Conservation (phyloP, 345 rosid genomes). For the Lagerstroemia speciosa region DNA sequence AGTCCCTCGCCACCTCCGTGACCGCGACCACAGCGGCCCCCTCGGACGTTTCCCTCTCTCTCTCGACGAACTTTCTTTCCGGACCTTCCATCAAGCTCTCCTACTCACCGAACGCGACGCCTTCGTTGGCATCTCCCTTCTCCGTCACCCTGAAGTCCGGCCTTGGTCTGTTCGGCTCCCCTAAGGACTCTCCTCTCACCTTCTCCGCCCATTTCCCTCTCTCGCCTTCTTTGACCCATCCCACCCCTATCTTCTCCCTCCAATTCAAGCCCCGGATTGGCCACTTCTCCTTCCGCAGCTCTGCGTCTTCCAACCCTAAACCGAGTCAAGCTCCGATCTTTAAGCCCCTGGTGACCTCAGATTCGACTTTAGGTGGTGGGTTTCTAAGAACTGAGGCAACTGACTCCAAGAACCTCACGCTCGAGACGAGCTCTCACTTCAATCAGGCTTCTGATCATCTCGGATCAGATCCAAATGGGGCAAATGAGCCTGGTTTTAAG, state of each 20-base stretch:
- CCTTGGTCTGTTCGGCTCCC: conserved; percentile 52
- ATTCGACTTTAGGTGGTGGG: neutral
- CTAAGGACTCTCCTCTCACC: conserved; percentile 42
- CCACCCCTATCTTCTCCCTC: conserved; percentile 45
- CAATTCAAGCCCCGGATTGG: conserved; percentile 58
- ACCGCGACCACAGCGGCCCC: conserved; percentile 17
- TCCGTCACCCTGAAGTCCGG: conserved; percentile 56
- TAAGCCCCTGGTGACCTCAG: neutral
- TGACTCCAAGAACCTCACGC: neutral
- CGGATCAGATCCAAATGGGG: neutral
- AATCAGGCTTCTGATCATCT: neutral
- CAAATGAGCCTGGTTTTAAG: conserved; percentile 15
- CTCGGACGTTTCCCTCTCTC: conserved; percentile 29
- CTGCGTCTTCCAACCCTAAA: conserved; percentile 27
- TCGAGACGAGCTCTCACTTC: neutral
- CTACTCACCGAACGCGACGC: conserved; percentile 26
- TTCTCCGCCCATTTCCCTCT: conserved; percentile 48
- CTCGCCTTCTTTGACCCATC: conserved; percentile 18
- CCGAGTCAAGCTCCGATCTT: conserved; percentile 5
- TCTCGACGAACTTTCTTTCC: conserved; percentile 44
- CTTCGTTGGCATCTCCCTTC: conserved; percentile 26
- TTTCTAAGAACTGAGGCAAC: neutral
- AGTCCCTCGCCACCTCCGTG: conserved; percentile 17
- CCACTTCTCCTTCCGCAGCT: conserved; percentile 37
- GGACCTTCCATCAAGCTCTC: conserved; percentile 50